Base-by-base conservation (phyloP, 2,329 filamentous ascomycete species). In the Ophiostoma sp. region DNA sequence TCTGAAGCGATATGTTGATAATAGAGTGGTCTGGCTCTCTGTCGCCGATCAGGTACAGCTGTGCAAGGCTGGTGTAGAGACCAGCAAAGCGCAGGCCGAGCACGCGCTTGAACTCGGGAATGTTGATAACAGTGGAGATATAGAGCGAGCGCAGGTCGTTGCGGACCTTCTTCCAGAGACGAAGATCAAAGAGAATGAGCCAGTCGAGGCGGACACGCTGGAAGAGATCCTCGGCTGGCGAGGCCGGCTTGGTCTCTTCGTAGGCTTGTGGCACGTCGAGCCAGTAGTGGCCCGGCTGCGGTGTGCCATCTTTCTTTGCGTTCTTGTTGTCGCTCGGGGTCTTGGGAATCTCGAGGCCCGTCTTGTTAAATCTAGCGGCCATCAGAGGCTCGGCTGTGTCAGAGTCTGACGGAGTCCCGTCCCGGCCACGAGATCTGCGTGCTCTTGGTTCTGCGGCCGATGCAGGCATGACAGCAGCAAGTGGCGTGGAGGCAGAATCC, bases 1-100 rank as follows among this genome's bases (percentile, higher is more conserved):
- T 96, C 77, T 99, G 95, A 39, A 98, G 83, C 4, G 94, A 98
- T 52, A 99, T 87, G 77, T 97, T 97, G 83, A 99, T 97, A 77
- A 99, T 98, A 13, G 94, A 98, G 79, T 98, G 94, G 76, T 99
- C 95, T 2, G 95, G 95, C 78, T 99, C 95, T 73, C 95, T 86
- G 77, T 99, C 95, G 17, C 94, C 94, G 74, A 99, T 95, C 39
- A 99, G 86, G 78, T 98, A 99, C 3, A 99, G 83, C 78, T 99
- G 94, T 5, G 95, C 94, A 67, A 99, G 82, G 2, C 91, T 92
- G 1, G 95, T 98, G 80, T 99, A 99, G 3, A 99, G 84, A 0
- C 93, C 94, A 69, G 96, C 93, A 78, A 99, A 96, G n/a, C 95
- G 88, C 62, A 99, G 83, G 1, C 94, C 94, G 70, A 99, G 84